These are phyloP conservation scores for Annulohypoxylon nitens DNA, from an alignment of 495 filamentous ascomycete species.

Conservation along the genomic window DNA sequence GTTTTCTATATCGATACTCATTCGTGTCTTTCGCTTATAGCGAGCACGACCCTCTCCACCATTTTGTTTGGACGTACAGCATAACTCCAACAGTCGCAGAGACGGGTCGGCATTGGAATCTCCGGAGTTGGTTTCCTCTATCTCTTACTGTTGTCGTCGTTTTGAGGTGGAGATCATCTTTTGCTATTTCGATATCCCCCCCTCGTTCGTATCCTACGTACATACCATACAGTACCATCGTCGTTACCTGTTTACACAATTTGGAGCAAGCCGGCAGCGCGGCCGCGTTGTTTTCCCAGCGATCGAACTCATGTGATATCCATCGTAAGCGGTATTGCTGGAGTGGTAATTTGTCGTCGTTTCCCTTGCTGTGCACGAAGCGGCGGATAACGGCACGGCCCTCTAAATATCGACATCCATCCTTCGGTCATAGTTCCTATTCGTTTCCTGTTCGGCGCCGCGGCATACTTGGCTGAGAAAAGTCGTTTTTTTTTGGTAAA, in stretches of 20 bases:
- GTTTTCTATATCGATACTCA: conserved; percentile 47
- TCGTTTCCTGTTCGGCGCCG: conserved; percentile 6
- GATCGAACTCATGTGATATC: conserved; percentile 41
- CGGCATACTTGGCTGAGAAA: conserved; percentile 23
- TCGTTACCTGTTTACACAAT: conserved; percentile 40
- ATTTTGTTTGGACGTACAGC: conserved; percentile 42
- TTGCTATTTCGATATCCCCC: conserved; percentile 47
- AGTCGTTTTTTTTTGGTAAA: conserved; percentile 24
- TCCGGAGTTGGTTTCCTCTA: conserved; percentile 47
- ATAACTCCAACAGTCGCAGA: conserved; percentile 40
- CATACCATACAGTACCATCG: conserved; percentile 50
- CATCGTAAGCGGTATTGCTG: conserved; percentile 40
- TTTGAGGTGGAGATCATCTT: conserved; percentile 42
- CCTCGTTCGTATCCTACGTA: conserved; percentile 48
- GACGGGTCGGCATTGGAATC: conserved; percentile 48
- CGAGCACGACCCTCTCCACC: conserved; percentile 42
- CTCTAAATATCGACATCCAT: conserved; percentile 46
- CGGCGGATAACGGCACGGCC: conserved; percentile 14
- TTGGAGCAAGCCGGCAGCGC: conserved; percentile 43
- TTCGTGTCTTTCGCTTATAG: conserved; percentile 47
- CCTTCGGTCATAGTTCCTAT: conserved; percentile 28
- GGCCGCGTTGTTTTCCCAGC: conserved; percentile 40
- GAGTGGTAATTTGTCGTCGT: conserved; percentile 40
- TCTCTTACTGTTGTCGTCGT: conserved; percentile 40
- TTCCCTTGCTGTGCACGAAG: conserved; percentile 28